Base-by-base conservation (phyloP, 2,329 filamentous ascomycete species). In the Daldinia eschscholtzii region DNA sequence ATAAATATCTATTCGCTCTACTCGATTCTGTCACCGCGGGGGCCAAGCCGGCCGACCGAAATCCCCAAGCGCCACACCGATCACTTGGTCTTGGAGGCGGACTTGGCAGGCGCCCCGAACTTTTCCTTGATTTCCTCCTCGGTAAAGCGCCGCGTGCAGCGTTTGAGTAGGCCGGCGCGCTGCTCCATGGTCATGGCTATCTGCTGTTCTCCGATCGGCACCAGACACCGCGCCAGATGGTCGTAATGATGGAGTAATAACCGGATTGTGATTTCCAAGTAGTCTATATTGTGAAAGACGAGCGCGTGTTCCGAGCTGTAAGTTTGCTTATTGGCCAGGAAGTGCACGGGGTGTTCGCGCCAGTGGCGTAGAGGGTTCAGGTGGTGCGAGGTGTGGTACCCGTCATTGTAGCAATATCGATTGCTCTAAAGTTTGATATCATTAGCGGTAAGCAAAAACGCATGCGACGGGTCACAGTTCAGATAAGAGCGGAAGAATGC, bases 231-330 rank as follows among this genome's bases (percentile, higher is more conserved):
- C 1, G 92, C 92, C 9, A 95, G 84, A 60, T 89, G 83, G 56
- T 84, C 81, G 74, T 95, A 95, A 76, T 94, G 89, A 78, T 93
- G 93, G 66, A 84, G 83, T 74, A 94, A 75, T 18, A 94, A 80
- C 48, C 86, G 86, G 37, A 92, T 78, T 0, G 92, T 93, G 68
- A 94, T 87, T 84, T 93, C 91, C 58, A 94, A 81, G 77, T 93
- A 95, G 79, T 94, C 92, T 73, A 95, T 93, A 75, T 94, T 90
- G 78, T 91, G 89, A 76, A 95, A 94, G 5, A 94, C 90, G 6
- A 95, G 84, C 0, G 92, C 92, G 20, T 88, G 82, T 75, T 93
- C 89, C 6, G 83, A 79, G 0, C 87, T 84, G 74, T 94, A 95
- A 2, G 84, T 85, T 26, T 86, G 80, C 79, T 93, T 93, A 52